A percentile compares a stretch with the other conserved stretches of the same genome.
These are phyloP conservation scores for Coemansia sp. DNA, from an alignment of 192 early-diverging fungal species.

Conservation along the genomic window DNA sequence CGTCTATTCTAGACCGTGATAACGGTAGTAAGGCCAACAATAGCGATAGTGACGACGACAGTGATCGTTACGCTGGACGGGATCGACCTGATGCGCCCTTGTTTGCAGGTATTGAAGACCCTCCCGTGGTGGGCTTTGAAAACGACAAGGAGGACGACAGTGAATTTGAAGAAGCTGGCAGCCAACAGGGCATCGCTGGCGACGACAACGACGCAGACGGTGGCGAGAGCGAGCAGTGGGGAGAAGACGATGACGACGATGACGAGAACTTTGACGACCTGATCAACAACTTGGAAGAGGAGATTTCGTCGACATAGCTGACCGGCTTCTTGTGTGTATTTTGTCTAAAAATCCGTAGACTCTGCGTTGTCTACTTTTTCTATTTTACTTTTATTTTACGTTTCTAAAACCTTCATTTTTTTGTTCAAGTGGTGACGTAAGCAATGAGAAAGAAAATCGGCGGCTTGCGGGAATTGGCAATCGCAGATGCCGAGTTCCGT, in stretches of 20 bases:
- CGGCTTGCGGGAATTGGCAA: not conserved
- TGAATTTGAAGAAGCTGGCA: conserved; percentile 17
- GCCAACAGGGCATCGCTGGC: not conserved
- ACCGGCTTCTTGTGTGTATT: not conserved
- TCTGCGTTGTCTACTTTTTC: not conserved
- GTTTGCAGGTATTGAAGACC: conserved; percentile 31
- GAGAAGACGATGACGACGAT: conserved; percentile 48
- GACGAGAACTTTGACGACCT: conserved; percentile 57
- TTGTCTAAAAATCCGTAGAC: not conserved
- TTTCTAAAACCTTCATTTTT: not conserved
- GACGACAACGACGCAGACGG: conserved; percentile 3
- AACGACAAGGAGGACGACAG: conserved; percentile 10
- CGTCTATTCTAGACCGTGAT: conserved; percentile 13
- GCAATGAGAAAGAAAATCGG: not conserved
- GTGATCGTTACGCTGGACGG: conserved; percentile 12
- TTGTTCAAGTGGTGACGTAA: not conserved
- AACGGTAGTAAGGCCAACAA: conserved; percentile 6
- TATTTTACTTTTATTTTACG: not conserved
- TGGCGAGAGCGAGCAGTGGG: conserved; percentile 41
- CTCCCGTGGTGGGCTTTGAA: conserved; percentile 5
- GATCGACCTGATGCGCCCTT: conserved; percentile 12
- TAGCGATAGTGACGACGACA: conserved; percentile 22
- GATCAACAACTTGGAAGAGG: conserved; percentile 58
- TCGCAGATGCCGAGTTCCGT: not conserved
- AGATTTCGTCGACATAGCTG: conserved; percentile 34